A percentile compares a stretch with the other conserved stretches of the same genome.
Conservation (phyloP, 163 green algal species). For the Scenedesmus sp. region DNA sequence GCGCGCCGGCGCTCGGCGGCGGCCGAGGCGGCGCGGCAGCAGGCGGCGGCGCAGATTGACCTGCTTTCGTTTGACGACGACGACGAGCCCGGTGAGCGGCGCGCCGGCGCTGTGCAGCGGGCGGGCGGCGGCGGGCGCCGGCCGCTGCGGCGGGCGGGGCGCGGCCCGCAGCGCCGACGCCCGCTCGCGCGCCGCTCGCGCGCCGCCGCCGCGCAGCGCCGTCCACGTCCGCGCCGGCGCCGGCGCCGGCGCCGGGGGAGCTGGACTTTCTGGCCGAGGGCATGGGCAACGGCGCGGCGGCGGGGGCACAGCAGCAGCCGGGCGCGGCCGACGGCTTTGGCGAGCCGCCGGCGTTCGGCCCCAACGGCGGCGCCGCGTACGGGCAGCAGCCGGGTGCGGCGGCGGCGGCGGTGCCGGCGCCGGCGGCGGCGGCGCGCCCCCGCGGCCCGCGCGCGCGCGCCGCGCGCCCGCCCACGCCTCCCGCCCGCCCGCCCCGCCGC, state of each 20-base stretch:
- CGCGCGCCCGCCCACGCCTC: no score
- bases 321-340: constrained; percentile 25
- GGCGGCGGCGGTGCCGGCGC: neutral
- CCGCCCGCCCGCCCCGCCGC: no score
- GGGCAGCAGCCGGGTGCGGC: constrained; percentile 14
- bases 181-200: no score
- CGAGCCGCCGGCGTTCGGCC: constrained; percentile 32
- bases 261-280: constrained; percentile 46
- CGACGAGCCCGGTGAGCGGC: no score
- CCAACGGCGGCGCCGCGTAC: neutral
- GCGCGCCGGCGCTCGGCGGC: no score
- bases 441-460: no score
- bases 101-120: no score
- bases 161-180: no score
- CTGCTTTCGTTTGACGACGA: constrained; percentile 49
- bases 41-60: constrained; percentile 21
- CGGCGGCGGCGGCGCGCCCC: no score
- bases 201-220: no score
- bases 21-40: neutral
- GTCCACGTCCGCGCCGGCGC: neutral
- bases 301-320: constrained; percentile 14
- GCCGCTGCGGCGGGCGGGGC: no score
- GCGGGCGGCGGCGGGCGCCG: no score
- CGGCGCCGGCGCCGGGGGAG: constrained; percentile 16
- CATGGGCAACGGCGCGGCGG: constrained; percentile 21